Evolutionary conservation across 1,139 yeast genomes (phyloP).

Genomic region (Suhomyces choctaworum): DNA sequence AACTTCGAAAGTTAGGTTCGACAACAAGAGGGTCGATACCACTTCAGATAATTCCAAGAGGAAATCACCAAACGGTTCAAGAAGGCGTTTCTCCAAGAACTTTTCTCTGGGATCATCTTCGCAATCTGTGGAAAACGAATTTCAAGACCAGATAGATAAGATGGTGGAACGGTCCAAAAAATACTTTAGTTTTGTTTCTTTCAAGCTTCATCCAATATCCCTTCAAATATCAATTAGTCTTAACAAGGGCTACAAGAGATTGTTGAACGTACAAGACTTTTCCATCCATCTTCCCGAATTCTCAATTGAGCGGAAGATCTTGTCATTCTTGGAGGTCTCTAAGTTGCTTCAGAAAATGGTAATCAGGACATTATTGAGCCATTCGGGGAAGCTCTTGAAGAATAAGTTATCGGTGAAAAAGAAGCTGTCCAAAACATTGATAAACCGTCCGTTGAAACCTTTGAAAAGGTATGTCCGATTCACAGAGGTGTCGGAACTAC

Average conservation of each 20-base stretch:
- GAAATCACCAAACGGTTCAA: conserved; percentile 1
- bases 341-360: conserved; percentile 51
- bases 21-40: conserved; percentile 3
- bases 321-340: conserved; percentile 57
- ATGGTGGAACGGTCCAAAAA: conserved; percentile 63
- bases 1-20: conserved; percentile 7
- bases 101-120: conserved; percentile 9
- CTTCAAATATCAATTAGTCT: conserved; percentile 61
- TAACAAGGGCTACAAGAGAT: conserved; percentile 51
- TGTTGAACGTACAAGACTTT: conserved; percentile 64
- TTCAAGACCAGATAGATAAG: conserved; percentile 46
- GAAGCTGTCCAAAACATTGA: conserved; percentile 15
- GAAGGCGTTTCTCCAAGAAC: conserved; percentile 6
- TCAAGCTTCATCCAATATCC: conserved; percentile 47
- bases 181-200: conserved; percentile 53
- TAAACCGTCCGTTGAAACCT: conserved; percentile 26
- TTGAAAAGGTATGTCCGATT: conserved; percentile 30
- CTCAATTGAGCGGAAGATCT: conserved; percentile 45
- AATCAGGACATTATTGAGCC: conserved; percentile 54
- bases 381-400: conserved; percentile 56
- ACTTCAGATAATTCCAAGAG: conserved; percentile 3
- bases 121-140: conserved; percentile 19
- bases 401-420: conserved; percentile 48
- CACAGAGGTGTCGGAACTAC: conserved; percentile 23
- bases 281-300: conserved; percentile 55